Evolutionary conservation across 345 rosid genomes (phyloP).

Genomic region (Eucalyptus tenuipes): DNA sequence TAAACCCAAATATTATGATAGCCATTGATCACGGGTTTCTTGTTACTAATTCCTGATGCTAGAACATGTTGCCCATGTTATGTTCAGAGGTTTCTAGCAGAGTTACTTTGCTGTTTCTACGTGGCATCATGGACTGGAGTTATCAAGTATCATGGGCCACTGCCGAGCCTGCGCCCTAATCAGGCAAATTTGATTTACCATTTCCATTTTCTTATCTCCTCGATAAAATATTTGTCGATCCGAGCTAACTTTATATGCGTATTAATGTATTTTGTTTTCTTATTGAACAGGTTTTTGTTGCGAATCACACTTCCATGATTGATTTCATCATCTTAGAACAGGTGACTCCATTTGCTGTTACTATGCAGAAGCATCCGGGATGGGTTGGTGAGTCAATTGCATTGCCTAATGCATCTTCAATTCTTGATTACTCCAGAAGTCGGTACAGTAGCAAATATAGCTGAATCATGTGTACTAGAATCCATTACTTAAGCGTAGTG

Average conservation of each 20-base stretch:
- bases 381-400: slow-evolving; percentile 89
- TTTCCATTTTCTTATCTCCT: background rate
- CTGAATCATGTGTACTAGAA: background rate
- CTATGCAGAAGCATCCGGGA: slow-evolving; percentile 99
- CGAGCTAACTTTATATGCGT: background rate
- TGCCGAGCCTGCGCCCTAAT: slow-evolving; percentile 89
- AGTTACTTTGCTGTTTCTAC: slow-evolving; percentile 94
- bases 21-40: background rate
- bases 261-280: background rate
- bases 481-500: background rate
- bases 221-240: background rate
- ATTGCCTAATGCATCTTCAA: background rate
- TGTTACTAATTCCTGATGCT: background rate
- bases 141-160: slow-evolving; percentile 91
- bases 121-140: slow-evolving; percentile 99
- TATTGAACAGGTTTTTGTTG: slow-evolving; percentile 74
- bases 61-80: background rate
- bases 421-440: background rate
- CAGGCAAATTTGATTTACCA: slow-evolving; percentile 34
- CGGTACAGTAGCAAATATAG: background rate
- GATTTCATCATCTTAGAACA: slow-evolving; percentile 94
- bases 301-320: slow-evolving; percentile 98
- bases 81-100: slow-evolving; percentile 76
- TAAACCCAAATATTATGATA: background rate
- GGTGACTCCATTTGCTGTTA: slow-evolving; percentile 97